These are phyloP conservation scores for Cadophora gregata DNA, from an alignment of 2,329 filamentous ascomycete species.

Conservation along the genomic window DNA sequence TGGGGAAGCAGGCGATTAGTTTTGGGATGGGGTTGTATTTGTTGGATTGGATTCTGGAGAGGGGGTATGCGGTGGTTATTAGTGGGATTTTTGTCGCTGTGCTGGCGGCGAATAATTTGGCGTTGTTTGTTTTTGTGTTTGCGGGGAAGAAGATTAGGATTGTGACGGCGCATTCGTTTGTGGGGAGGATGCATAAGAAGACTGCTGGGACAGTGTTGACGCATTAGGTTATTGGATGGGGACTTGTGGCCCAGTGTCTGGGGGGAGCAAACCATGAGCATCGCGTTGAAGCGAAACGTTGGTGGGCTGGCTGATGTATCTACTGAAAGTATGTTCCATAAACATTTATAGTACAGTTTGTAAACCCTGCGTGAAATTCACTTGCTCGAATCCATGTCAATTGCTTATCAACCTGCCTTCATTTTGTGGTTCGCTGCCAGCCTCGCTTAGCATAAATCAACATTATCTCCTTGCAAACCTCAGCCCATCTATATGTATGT, in stretches of 20 bases:
- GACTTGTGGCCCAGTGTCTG: no score
- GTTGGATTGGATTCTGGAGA: slow-evolving; percentile 55
- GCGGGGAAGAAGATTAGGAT: slow-evolving; percentile 56
- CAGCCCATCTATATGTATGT: no score
- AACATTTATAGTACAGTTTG: no score
- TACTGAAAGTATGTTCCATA: not conserved
- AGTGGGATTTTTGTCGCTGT: slow-evolving; percentile 55
- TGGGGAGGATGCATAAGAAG: slow-evolving; percentile 52
- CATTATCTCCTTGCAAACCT: no score
- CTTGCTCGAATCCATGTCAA: no score
- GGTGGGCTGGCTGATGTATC: not conserved
- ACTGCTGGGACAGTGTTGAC: slow-evolving; percentile 45
- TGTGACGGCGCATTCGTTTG: slow-evolving; percentile 53
- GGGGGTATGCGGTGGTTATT: slow-evolving; percentile 59
- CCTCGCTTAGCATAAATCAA: no score
- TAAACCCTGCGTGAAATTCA: no score
- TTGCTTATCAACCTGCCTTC: no score
- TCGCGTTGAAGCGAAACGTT: no score
- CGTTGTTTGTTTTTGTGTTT: slow-evolving; percentile 55
- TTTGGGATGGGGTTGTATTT: slow-evolving; percentile 58
- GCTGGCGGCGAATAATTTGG: slow-evolving; percentile 56
- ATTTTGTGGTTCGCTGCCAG: no score
- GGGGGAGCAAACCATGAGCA: no score
- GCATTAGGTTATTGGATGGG: slow-evolving; percentile 34
- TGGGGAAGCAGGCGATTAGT: slow-evolving; percentile 62